Base-by-base conservation (phyloP, 805 yeast species). In the Wickerhamomyces xylosicus region DNA sequence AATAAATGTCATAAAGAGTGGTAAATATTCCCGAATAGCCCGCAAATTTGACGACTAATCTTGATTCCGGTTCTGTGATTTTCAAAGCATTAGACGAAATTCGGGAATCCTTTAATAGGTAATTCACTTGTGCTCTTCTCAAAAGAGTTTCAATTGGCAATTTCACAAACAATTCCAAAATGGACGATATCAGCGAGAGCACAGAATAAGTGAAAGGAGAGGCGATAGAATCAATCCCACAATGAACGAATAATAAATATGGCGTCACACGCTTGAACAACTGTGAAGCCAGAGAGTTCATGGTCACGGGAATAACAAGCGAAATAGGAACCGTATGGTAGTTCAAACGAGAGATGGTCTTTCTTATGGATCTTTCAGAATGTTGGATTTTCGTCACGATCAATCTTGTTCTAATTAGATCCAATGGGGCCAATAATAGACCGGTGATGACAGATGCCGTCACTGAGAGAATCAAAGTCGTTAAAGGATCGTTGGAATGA, bases 131-230 rank as follows among this genome's bases (percentile, higher is more conserved):
- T 14, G 90, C 87, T 46, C 96, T 76, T 43, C 94, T 69, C 42
- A 85, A 69, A 33, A 90, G 58, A 13, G 95, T 87, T 53, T 90
- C 98, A 37, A 87, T 71, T 3, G 98, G 98, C 44, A 92, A 65
- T 54, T 78, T 79, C 40, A 87, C 67, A 43, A 81, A 74, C 31
- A 90, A 66, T 47, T 86, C 95, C 35, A 75, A 41, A 17, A 81
- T 61, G 38, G 82, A 74, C n/a, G 84, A 67, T 2, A 70, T 42
- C 41, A 90, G 66, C 37, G 76, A 74, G 22, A 74, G 65, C 7
- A 79, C 45, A 20, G 79, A 76, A 59, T 72, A 83, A 19, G 74
- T 49, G 16, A 66, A 63, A 4, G 90, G 85, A 17, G 82, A 69
- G 40, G 72, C 69, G 55, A 72, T 75, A 37, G 74, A 68, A 53